Base-by-base conservation (phyloP, 2,329 filamentous ascomycete genomes). In the Neonectria hederae region DNA sequence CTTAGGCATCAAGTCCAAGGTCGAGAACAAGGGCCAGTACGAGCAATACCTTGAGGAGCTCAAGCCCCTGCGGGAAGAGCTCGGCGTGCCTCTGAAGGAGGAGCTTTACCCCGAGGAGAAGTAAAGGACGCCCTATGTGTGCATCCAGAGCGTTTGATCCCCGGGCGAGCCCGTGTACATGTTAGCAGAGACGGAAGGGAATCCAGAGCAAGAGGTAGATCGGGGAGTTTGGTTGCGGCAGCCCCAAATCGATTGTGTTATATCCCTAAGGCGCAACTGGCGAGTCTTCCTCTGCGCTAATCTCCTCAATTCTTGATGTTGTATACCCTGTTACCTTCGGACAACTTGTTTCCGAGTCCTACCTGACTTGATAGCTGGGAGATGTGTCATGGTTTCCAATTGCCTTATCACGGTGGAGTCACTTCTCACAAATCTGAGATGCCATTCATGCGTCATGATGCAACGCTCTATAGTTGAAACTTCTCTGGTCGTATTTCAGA, bases 11-110 rank as follows among this genome's bases (percentile, higher is more conserved):
- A 97, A 97, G 86, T 93, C 94, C 83, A 99, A 99, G 90, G 96
- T 98, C 75, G 96, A 99, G 89, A 99, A 97, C 89, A 91, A 93
- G 83, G 89, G 89, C 77, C 96, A 99, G 86, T 99, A 99, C 86
- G 88, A 97, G 78, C 91, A 97, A 86, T 97, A 97, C 84, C 90
- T 99, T 67, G 87, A 92, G 78, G 93, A 97, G 85, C 93, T 99
- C 74, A 93, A 97, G 87, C 87, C 91, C 70, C 86, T 98, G 77
- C 91, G 94, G 76, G 93, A 97, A 87, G 95, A 98, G 86, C 90
- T 98, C 69, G 95, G 95, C 75, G 89, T 98, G 76, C 85, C 89
- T 72, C 88, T 97, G 75, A 97, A 96, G 87, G 95, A 98, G 87
- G 90, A 93, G 77, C 86, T 98, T 81, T 98, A 94, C 84, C 94